Base-by-base conservation (phyloP, 2,329 filamentous ascomycete species). In the Exophiala dermatitidis region DNA sequence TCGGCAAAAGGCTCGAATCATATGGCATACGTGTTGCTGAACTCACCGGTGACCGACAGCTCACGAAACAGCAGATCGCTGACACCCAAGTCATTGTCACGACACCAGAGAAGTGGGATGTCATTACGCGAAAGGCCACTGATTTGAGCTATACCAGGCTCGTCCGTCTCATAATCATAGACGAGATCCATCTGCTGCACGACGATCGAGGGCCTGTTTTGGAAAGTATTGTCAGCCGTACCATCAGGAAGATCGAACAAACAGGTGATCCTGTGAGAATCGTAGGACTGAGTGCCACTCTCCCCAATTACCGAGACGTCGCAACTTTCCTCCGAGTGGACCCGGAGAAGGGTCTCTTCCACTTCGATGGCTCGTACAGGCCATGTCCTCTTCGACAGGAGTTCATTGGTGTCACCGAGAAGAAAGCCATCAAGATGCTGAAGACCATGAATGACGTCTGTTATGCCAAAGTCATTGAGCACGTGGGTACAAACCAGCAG, bases 401-500 rank as follows among this genome's bases (percentile, higher is more conserved):
- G 69, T 98, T 97, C 66, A 88, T 98, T 62, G 93, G 93, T 49
- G 87, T 98, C 41, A 96, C 91, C 0, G 93, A 98, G 63, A 94
- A 93, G 74, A 97, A 97, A 69, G 88, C 93, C 4, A 98, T 98
- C 73, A 98, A 97, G 72, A 93, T 98, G 69, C 76, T 98, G 50
- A 96, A 97, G 77, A 94, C 88, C 0, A 98, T 98, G 93, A 98
- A 98, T 66, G 93, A 98, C 64, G 90, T 98, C 50, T 96, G 90
- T 53, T 98, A 98, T 70, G 94, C 85, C 60, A 98, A 98, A 71
- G 90, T 96, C 30, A 81, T 98, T 50, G 93, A 98, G 70, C 91
- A 97, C 67, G 91, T 96, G 31, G 93, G 93, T 4, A 84, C 86
- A 54, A 86, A 94, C 65, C 83, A 88, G 59, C 95, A 98, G 64